phyloP scores from a whole-genome alignment of 1,139 yeast genomes.

The Hansenula lynferdii region DNA sequence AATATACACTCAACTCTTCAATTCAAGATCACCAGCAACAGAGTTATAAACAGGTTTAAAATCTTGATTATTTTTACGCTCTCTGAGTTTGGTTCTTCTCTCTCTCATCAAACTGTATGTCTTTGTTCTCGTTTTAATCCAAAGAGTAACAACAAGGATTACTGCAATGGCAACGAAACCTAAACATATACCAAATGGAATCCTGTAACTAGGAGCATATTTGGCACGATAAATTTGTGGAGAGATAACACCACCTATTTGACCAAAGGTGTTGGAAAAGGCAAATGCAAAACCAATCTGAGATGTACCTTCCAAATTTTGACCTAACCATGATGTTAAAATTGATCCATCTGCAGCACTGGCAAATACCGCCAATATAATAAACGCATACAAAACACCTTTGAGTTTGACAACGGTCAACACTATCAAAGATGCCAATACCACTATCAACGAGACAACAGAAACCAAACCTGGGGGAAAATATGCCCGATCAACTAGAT shows the following conservation, averaged over 20 bases:
- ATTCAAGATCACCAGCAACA: neutral
- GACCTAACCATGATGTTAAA: slow-evolving; percentile 8
- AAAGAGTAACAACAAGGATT: neutral
- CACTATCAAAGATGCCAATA: slow-evolving; percentile 6
- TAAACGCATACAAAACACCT: slow-evolving; percentile 7
- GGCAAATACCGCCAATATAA: slow-evolving; percentile 8
- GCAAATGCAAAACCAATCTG: slow-evolving; percentile 8
- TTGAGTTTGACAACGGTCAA: slow-evolving; percentile 6
- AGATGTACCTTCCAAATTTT: slow-evolving; percentile 7
- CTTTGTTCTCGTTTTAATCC: slow-evolving; percentile 1
- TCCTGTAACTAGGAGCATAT: slow-evolving; percentile 2
- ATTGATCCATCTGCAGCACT: slow-evolving; percentile 12
- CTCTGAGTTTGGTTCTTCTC: slow-evolving; percentile 4
- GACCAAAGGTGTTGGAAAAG: slow-evolving; percentile 7
- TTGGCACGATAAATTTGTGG: neutral
- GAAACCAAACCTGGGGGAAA: slow-evolving; percentile 4
- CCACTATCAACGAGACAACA: neutral
- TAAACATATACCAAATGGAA: slow-evolving; percentile 9
- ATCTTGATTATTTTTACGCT: slow-evolving; percentile 1
- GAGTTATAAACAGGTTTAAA: slow-evolving; percentile 8
- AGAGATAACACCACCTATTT: slow-evolving; percentile 2
- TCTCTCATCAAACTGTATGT: slow-evolving; percentile 2
- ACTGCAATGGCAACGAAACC: slow-evolving; percentile 7
- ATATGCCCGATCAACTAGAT: slow-evolving; percentile 7
- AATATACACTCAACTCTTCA: no score